Conservation (phyloP, 495 filamentous ascomycete genomes). For the Collariella sp. region DNA sequence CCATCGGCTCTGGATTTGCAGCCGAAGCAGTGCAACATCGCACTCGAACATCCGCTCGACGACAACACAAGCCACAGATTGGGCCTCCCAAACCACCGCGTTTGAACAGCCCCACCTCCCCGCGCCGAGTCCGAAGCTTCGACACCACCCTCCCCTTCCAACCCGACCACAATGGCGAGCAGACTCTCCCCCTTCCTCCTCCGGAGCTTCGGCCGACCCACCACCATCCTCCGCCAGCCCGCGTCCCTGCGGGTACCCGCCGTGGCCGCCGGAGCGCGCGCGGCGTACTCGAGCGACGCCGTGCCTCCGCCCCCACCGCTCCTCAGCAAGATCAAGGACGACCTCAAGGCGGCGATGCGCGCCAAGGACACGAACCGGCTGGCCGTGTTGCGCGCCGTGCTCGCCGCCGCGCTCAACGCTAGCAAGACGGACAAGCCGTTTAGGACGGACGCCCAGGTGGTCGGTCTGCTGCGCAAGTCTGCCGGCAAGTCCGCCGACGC, state of each 20-base stretch:
- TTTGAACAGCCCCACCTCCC: background rate
- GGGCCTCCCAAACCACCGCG: background rate
- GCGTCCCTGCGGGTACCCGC: slow-evolving; percentile 3
- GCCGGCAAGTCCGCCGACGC: slow-evolving; percentile 34
- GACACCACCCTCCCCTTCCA: background rate
- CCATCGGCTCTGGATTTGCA: background rate
- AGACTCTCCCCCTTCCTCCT: slow-evolving; percentile 10
- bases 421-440: slow-evolving; percentile 48
- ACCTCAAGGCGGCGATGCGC: slow-evolving; percentile 54
- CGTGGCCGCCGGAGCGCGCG: too few relatives aligned
- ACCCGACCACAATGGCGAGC: slow-evolving; percentile 11
- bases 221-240: slow-evolving; percentile 4
- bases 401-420: slow-evolving; percentile 47
- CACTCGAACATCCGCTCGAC: background rate
- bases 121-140: background rate
- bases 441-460: slow-evolving; percentile 47
- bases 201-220: slow-evolving; percentile 17
- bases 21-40: background rate
- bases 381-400: slow-evolving; percentile 45
- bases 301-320: slow-evolving; percentile 34
- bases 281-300: slow-evolving; percentile 33
- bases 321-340: slow-evolving; percentile 41
- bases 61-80: background rate
- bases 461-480: slow-evolving; percentile 44
- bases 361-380: slow-evolving; percentile 48